phyloP scores from a whole-genome alignment of 106 monocot species.

The Vanilla planifolia region DNA sequence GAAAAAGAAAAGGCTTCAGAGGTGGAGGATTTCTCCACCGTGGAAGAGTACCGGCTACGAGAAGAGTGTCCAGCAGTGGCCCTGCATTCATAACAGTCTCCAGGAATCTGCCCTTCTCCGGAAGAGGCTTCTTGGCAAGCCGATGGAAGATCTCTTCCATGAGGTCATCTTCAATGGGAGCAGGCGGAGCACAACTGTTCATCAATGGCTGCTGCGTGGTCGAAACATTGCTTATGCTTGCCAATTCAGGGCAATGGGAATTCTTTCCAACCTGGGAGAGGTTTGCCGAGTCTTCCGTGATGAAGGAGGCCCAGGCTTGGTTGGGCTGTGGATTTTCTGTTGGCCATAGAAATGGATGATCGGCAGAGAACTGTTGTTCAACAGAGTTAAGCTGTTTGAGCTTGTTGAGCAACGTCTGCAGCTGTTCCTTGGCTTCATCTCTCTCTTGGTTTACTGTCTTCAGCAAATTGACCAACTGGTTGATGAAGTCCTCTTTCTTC shows the following conservation, averaged over 20 bases:
- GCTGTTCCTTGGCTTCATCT: slow-evolving; percentile 14
- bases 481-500: slow-evolving; percentile 12
- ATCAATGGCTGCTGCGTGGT: background rate
- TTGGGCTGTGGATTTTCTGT: background rate
- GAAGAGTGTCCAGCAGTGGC: slow-evolving; percentile 25
- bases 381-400: background rate
- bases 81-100: slow-evolving; percentile 29
- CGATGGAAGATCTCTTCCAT: slow-evolving; percentile 14
- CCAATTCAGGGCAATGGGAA: background rate
- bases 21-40: slow-evolving; percentile 34
- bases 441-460: slow-evolving; percentile 5
- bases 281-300: slow-evolving; percentile 2
- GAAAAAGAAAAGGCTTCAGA: slow-evolving; percentile 1
- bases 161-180: background rate
- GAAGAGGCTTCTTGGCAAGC: slow-evolving; percentile 27
- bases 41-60: slow-evolving; percentile 35
- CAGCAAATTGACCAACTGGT: background rate
- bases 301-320: background rate
- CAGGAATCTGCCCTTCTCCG: slow-evolving; percentile 28
- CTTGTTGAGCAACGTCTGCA: slow-evolving; percentile 6
- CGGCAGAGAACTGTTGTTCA: background rate
- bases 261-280: background rate
- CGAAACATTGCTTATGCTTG: slow-evolving; percentile 1
- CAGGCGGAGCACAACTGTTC: background rate
- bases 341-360: background rate